Conservation (phyloP, 2,329 filamentous ascomycete genomes). For the Verruconis gallopava region DNA sequence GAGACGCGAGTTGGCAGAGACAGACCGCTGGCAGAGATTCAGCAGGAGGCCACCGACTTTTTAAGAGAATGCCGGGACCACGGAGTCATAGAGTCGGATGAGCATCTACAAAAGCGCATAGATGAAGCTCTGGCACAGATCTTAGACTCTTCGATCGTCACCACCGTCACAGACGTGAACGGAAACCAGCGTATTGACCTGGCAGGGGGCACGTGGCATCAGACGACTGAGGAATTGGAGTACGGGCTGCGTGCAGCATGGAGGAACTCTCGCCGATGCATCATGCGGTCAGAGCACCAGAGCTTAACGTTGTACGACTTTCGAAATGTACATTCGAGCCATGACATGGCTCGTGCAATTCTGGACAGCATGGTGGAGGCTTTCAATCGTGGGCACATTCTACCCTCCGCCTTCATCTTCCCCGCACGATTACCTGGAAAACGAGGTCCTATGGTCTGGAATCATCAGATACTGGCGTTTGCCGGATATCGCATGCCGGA, state of each 20-base stretch:
- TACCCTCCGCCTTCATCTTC: conserved; percentile 16
- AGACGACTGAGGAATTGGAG: conserved; percentile 13
- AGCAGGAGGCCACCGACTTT: conserved; percentile 15
- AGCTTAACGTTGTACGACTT: conserved; percentile 14
- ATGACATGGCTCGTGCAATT: conserved; percentile 15
- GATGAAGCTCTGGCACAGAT: conserved; percentile 11
- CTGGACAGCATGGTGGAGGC: conserved; percentile 13
- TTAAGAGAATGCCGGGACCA: conserved; percentile 13
- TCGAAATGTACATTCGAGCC: conserved; percentile 14
- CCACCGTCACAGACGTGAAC: conserved; percentile 2
- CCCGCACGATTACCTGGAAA: conserved; percentile 14
- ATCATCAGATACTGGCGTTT: conserved; percentile 17
- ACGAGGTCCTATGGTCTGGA: conserved; percentile 18
- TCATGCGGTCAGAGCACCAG: conserved; percentile 17
- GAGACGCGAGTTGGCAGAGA: conserved; percentile 15
- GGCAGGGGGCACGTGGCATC: conserved; percentile 12
- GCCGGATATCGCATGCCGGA: conserved; percentile 16
- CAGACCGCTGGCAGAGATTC: conserved; percentile 12
- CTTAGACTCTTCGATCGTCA: conserved; percentile 6
- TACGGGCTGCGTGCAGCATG: conserved; percentile 15
- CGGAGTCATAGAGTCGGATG: conserved; percentile 12
- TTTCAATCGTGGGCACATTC: conserved; percentile 14
- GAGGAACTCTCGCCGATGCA: conserved; percentile 18
- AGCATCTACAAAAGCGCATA: conserved; percentile 8
- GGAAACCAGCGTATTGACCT: neutral